phyloP scores from a whole-genome alignment of 1,284 basidiomycete genomes.

The Bjerkandera adusta region DNA sequence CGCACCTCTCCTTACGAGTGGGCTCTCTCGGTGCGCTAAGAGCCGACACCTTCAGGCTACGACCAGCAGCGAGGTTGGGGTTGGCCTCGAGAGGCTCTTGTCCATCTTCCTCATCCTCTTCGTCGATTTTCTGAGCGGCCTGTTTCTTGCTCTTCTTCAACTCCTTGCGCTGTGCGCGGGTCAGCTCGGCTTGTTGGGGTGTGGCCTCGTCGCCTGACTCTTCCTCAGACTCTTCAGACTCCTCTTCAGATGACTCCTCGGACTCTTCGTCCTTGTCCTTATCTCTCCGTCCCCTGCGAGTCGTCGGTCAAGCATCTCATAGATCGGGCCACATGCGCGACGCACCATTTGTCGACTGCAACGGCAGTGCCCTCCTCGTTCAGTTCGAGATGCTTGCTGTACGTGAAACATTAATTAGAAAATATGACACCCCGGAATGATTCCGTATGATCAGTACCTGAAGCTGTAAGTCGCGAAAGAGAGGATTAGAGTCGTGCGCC shows the following conservation, averaged over 20 bases:
- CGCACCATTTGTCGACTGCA: constrained; percentile 47
- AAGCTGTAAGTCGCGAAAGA: constrained; percentile 23
- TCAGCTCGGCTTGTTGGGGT: constrained; percentile 25
- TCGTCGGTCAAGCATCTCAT: constrained; percentile 8
- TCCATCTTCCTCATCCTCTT: constrained; percentile 30
- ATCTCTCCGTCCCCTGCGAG: constrained; percentile 10
- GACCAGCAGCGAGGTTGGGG: constrained; percentile 30
- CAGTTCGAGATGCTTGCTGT: constrained; percentile 56
- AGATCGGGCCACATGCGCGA: not conserved
- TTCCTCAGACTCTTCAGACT: constrained; percentile 21
- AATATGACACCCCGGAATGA: not conserved
- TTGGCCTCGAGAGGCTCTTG: constrained; percentile 29
- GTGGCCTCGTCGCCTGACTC: constrained; percentile 11
- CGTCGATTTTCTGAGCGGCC: constrained; percentile 22
- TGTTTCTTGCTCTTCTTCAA: constrained; percentile 30
- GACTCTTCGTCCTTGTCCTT: constrained; percentile 20
- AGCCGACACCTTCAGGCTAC: constrained; percentile 27
- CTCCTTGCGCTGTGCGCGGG: constrained; percentile 27
- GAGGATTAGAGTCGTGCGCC: constrained; percentile 2
- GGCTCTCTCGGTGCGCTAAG: constrained; percentile 26
- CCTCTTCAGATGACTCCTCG: constrained; percentile 28
- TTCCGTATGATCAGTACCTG: constrained; percentile 21
- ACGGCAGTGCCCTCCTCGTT: constrained; percentile 64
- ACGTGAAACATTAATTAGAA: constrained; percentile 10
- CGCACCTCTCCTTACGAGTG: constrained; percentile 28